Conservation (phyloP, 1,284 basidiomycete genomes). For the Boletellus deceptivus region DNA sequence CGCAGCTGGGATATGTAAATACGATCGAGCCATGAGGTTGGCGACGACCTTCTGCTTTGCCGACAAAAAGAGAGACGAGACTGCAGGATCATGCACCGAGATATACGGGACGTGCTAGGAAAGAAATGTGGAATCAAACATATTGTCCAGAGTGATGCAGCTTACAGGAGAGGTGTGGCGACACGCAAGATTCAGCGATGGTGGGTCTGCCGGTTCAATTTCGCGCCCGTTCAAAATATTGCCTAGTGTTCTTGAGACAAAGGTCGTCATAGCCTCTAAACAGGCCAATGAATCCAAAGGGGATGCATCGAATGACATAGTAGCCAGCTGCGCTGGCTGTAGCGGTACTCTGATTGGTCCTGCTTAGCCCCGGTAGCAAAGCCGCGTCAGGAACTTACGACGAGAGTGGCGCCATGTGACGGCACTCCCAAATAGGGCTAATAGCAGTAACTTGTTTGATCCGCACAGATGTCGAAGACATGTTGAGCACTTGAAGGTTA, state of each 20-base stretch:
- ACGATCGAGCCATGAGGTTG: constrained; percentile 40
- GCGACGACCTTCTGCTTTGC: constrained; percentile 45
- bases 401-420: constrained; percentile 32
- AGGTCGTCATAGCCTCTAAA: constrained; percentile 44
- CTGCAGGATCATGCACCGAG: constrained; percentile 34
- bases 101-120: constrained; percentile 16
- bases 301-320: constrained; percentile 43
- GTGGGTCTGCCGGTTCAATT: constrained; percentile 46
- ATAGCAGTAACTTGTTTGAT: constrained; percentile 58
- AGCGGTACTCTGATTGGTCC: constrained; percentile 40
- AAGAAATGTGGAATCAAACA: constrained; percentile 4
- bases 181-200: constrained; percentile 53
- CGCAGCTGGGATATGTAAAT: constrained; percentile 61
- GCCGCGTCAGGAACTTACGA: constrained; percentile 41
- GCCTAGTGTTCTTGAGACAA: constrained; percentile 51
- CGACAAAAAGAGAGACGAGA: constrained; percentile 48
- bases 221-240: constrained; percentile 51
- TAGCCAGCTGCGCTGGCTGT: constrained; percentile 49
- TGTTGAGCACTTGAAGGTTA: constrained; percentile 58
- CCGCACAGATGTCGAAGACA: constrained; percentile 40
- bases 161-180: constrained; percentile 50
- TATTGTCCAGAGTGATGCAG: neutral
- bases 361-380: constrained; percentile 12
- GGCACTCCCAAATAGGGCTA: constrained; percentile 64
- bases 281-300: constrained; percentile 39